These are phyloP conservation scores for Chytriomyces confervae DNA, from an alignment of 192 early-diverging fungal genomes.

Conservation along the genomic window DNA sequence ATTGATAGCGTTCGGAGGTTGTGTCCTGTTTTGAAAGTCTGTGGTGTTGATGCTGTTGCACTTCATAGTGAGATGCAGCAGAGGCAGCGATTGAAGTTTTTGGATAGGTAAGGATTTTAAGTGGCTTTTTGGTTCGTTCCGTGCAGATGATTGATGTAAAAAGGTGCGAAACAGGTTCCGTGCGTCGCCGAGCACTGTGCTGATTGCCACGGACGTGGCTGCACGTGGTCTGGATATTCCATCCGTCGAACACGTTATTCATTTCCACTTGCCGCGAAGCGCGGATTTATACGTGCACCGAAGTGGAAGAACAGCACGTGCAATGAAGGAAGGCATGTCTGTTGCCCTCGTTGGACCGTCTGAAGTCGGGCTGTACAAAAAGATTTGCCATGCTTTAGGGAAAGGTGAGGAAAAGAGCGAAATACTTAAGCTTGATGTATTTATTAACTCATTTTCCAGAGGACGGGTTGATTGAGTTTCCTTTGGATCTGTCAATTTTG, in stretches of 20 bases:
- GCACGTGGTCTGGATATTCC: conserved; percentile 96
- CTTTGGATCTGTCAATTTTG: conserved; percentile 76
- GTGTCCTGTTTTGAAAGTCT: conserved; percentile 78
- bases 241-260: conserved; percentile 89
- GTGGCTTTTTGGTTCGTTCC: conserved; percentile 2
- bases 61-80: conserved; percentile 98
- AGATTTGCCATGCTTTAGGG: conserved; percentile 79
- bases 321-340: conserved; percentile 78
- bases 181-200: conserved; percentile 70
- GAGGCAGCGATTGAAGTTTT: conserved; percentile 88
- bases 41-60: conserved; percentile 75
- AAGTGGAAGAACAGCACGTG: conserved; percentile 92
- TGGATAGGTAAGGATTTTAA: conserved; percentile 65
- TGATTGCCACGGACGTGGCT: conserved; percentile 96
- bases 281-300: conserved; percentile 97
- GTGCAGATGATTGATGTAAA: neutral
- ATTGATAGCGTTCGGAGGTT: conserved; percentile 92
- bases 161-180: conserved; percentile 64
- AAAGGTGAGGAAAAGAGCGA: conserved; percentile 58
- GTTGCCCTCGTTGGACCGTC: conserved; percentile 85
- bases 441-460: conserved; percentile 33
- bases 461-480: conserved; percentile 74
- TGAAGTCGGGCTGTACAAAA: conserved; percentile 80
- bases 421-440: neutral
- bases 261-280: conserved; percentile 92